Evolutionary conservation across 176 grass and related monocot genomes (phyloP).

Genomic region (Musa beccarii): DNA sequence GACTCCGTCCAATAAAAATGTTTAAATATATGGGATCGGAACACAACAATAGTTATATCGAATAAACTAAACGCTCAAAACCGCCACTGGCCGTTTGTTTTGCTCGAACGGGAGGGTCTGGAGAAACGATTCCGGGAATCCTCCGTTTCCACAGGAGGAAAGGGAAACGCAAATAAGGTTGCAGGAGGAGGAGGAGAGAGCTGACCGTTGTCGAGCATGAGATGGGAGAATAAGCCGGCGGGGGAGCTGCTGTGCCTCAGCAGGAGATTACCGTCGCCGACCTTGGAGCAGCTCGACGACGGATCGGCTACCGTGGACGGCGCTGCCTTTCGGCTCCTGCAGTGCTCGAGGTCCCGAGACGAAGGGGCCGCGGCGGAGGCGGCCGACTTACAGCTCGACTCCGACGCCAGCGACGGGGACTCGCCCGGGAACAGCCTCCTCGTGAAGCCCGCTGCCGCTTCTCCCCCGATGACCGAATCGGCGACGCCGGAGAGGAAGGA

Average conservation of each 20-base stretch:
- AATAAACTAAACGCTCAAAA: not conserved
- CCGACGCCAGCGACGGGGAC: slow-evolving; percentile 21
- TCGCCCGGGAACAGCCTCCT: slow-evolving; percentile 46
- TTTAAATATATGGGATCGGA: too few relatives aligned
- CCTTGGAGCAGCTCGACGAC: slow-evolving; percentile 2
- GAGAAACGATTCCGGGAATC: not conserved
- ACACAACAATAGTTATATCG: too few relatives aligned
- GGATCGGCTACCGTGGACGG: slow-evolving; percentile 4
- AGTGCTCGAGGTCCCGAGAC: slow-evolving; percentile 1
- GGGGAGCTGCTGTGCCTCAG: slow-evolving; percentile 72
- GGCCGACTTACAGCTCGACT: slow-evolving; percentile 8
- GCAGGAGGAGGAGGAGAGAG: not conserved
- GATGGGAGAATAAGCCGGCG: slow-evolving; percentile 76
- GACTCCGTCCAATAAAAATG: too few relatives aligned
- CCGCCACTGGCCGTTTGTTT: not conserved
- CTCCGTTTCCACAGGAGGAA: not conserved
- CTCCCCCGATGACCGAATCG: slow-evolving; percentile 16
- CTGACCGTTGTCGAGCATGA: slow-evolving; percentile 50
- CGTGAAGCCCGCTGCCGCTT: slow-evolving; percentile 18
- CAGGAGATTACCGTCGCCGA: slow-evolving; percentile 37
- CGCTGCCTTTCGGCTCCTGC: slow-evolving; percentile 21
- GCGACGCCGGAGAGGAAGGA: slow-evolving; percentile 15
- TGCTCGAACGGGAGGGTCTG: not conserved
- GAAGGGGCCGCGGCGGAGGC: slow-evolving; percentile 29
- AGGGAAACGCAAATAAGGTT: not conserved